phyloP scores from a whole-genome alignment of 2,329 filamentous ascomycete species.

The Beauveria scarabaeidicola region DNA sequence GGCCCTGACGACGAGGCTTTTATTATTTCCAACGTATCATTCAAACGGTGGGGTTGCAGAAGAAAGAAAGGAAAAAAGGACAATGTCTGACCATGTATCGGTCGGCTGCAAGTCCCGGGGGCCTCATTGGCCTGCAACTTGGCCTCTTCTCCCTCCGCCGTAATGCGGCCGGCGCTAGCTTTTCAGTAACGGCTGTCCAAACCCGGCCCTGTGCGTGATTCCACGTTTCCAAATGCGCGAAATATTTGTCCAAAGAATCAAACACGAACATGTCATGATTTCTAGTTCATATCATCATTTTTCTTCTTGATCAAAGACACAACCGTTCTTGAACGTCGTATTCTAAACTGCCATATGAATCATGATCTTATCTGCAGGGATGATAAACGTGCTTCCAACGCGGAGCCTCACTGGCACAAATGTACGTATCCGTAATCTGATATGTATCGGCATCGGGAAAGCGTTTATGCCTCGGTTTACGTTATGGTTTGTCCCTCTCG shows the following conservation, averaged over 20 bases:
- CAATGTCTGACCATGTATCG: neutral
- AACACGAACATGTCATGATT: too few species aligned
- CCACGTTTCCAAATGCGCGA: neutral
- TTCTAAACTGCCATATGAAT: too few species aligned
- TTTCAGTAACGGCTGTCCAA: neutral
- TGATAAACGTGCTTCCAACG: neutral
- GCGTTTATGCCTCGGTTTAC: neutral
- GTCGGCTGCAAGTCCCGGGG: neutral
- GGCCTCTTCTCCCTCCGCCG: neutral
- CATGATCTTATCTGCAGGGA: too few species aligned
- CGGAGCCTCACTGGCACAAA: neutral
- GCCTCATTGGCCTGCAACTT: neutral
- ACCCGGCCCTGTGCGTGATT: neutral
- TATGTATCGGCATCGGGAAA: too few species aligned
- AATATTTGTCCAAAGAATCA: neutral
- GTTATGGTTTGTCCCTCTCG: neutral
- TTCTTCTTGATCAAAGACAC: too few species aligned
- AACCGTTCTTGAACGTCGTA: too few species aligned
- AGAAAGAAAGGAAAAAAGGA: neutral
- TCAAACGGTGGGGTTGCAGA: neutral
- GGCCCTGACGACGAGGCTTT: constrained; percentile 1
- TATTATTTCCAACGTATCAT: neutral
- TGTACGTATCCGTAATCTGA: too few species aligned
- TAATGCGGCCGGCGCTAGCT: constrained; percentile 4
- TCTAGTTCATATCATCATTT: too few species aligned